Base-by-base conservation (phyloP, 768 basidiomycete species). In the Auriscalpium orientale region DNA sequence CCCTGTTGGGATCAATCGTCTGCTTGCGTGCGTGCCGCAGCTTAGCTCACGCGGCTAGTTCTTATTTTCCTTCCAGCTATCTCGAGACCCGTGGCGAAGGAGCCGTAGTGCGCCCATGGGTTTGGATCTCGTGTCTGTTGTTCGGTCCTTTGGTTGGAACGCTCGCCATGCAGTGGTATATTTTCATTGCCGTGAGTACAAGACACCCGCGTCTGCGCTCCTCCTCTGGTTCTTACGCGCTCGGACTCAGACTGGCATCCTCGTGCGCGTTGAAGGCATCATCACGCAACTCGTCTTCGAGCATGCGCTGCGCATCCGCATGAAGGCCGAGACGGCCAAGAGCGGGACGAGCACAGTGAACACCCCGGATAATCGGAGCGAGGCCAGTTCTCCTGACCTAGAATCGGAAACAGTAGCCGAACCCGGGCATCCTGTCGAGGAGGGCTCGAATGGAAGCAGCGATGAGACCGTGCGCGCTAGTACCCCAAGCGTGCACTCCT, bases 111-210 rank as follows among this genome's bases (percentile, higher is more conserved):
- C 76, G 77, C 38, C 87, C 87, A 1, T 87, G 86, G 80, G 78
- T 88, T 8, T 89, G 87, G 86, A 77, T 88, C 12, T 35, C 68
- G 0, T 70, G 71, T 64, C 70, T 84, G 11, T 77, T 82, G 58
- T 47, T 77, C 6, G 82, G 80, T 12, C 79, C 81, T 11, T 64
- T 73, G 4, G 0, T 76, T 10, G 70, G 67, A 13, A 71, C 77
- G 5, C 20, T 85, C 8, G 60, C 70, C 34, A 73, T 77, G 55
- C 81, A 88, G 59, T 76, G 74, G 69, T 87, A 84, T 60, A 70
- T 77, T 37, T 82, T 72, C 57, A 56, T 68, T 21, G 55, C 66
- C 20, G 70, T 71, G 33, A 45, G 67, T 43, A 18, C 40, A 43
- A 3, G 3, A 43, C 2, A 12, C 7, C 40, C n/a, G n/a, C n/a